Base-by-base conservation (phyloP, 2,329 filamentous ascomycete genomes). In the Cladosporium sp. region DNA sequence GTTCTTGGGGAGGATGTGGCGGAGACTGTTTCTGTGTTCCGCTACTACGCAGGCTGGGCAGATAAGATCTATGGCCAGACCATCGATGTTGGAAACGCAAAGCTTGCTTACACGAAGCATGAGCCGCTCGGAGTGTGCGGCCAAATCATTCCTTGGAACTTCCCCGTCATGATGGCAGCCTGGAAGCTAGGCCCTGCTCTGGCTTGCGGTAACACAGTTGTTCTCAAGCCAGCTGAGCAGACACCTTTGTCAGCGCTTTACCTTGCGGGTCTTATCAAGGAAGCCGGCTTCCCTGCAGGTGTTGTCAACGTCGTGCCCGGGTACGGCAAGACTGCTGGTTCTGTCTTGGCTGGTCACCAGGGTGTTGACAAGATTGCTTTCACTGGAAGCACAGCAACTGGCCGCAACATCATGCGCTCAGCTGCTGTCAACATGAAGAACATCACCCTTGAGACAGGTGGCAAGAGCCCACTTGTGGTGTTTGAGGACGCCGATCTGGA, bases 21-120 rank as follows among this genome's bases (percentile, higher is more conserved):
- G 36, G 84, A 85, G 69, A 89, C 89, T 62, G 82, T 86, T 69
- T 87, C 83, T 74, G 88, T 85, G 80, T 79, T 96, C 74, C 87
- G 92, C 78, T 96, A 92, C 82, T 93, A 92, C 72, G 91, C 85
- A 74, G 92, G 92, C 67, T 95, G 90, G 88, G 90, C 91, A 73
- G 92, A 96, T 83, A 95, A 95, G 87, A 88, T 93, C 70, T 85
- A 88, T 78, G 92, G 92, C 78, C 91, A 92, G 84, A 91, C 91
- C 58, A 88, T 93, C 70, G 90, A 93, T 72, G 90, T 91, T 70
- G 81, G 85, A 73, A 85, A 86, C 66, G 87, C 90, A 70, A 91
- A 88, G 78, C 91, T 94, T 80, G 88, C 90, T 81, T 94, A 93
- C 81, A 68, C 67, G 3, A 61, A 65, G 36, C 57, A 66, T 18